Evolutionary conservation across 176 grass and related monocot genomes (phyloP), one percentile per base, ranked within the genome.

Genomic region (Oryza punctata): DNA sequence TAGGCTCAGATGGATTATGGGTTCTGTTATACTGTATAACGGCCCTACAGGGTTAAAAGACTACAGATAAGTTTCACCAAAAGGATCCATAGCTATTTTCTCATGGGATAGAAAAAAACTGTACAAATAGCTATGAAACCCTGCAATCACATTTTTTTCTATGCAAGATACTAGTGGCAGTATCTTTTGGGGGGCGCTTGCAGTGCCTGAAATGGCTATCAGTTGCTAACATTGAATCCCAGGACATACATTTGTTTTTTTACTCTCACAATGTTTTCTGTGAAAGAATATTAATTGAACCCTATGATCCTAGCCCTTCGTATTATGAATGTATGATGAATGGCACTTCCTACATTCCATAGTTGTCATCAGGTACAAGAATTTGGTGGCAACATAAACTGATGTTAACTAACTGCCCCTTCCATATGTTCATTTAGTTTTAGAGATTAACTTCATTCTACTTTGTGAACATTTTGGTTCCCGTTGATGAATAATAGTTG

Each of bases 151-250:
- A 29, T 33, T 72, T 26, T 33, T 69, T 21, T 79, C n/a, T 76
- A 80, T 68, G 28, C 24, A 79, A 38, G 15, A 30, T 11, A 13
- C 37, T 84, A 26, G 15, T 84, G 43, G 43, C 54, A 75, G 26
- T 16, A 16, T 26, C 14, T 4, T 35, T 69, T 9, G 40, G 40
- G 1, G 25, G 70, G 7, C 18, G 35, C 46, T 61, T 73, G n/a
- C 50, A 59, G 10, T 69, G 24, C 18, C 11, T 69, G 71, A 73
- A 80, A 64, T 50, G 29, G 33, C 28, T 5, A 12, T 3, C 26
- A 54, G 30, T 70, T 76, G 49, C 23, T 18, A 35, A 66, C 26
- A 14, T 65, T 81, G 76, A 75, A 15, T 81, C 27, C 60, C 18
- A 29, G 43, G 65, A 54, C 12, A 65, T 28, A 6, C 33, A 7